Evolutionary conservation across 192 early-diverging fungal species (phyloP), one percentile per base, ranked within the genome.

Genomic region (Paraglomus occultum): DNA sequence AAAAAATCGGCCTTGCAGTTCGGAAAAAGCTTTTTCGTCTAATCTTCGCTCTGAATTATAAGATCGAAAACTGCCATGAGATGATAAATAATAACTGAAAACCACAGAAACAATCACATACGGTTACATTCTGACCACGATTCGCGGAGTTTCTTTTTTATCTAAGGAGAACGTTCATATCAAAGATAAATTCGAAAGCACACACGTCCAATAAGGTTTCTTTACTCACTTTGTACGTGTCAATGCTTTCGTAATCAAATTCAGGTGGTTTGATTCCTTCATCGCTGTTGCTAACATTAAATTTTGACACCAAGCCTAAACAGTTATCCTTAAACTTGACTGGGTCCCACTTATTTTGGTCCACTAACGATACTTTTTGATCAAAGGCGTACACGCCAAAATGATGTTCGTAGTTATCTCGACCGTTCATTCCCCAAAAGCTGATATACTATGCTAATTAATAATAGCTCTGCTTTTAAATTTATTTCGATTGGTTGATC

Each of bases 1-100:
- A 40, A 92, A 81, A 11, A 93, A 60, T 1, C 78, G 59, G 3
- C 62, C 71, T 71, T 93, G 91, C 47, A 93, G 70, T 40, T 81
- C 74, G 8, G 88, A 80, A 39, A 86, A 81, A 5, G 65, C 5
- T 51, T 76, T 39, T 47, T 31, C 15, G 23, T 58, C 40, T 15
- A 7, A 39, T 40, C 5, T n/a, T 12, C n/a, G 8, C 18, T 6
- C 22, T 39, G 46, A 17, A 20, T 31, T 23, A 71, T 70, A 2
- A 4, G 11, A 31, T 31, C 31, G 31, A 31, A 31, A 31, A 31
- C 31, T 2, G 31, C 31, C 31, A 31, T 31, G 31, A 31, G 31
- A 31, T 31, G 31, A 31, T 31, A 31, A 31, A 31, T 3, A 31
- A 31, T 70, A 42, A 23, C 45, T 67, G 11, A 23, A 71, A 11